Percentiles rank a stretch among this genome's conserved stretches.
phyloP scores from a whole-genome alignment of 352 stramenopile species.

The Achlya hypogyna region DNA sequence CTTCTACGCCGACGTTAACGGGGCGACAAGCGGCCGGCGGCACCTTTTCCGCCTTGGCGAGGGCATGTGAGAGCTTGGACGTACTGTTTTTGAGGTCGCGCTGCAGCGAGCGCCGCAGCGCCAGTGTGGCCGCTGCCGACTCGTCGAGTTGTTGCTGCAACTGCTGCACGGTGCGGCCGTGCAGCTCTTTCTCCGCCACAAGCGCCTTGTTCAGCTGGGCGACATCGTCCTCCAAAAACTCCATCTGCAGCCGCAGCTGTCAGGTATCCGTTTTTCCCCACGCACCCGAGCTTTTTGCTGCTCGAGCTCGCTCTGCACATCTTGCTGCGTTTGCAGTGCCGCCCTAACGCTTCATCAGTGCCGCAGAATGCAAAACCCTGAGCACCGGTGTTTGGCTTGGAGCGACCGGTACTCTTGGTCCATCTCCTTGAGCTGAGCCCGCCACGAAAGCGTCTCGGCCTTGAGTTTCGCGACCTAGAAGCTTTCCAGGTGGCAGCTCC shows the following conservation, averaged over 20 bases:
- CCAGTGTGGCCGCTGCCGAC: background rate
- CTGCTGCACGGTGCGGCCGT: background rate
- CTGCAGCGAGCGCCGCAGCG: conserved; percentile 26
- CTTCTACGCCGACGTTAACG: conserved; percentile 43
- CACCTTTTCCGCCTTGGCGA: conserved; percentile 52
- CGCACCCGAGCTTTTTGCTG: conserved; percentile 52
- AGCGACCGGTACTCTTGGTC: conserved; percentile 66
- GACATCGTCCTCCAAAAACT: conserved; percentile 64
- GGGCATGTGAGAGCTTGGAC: conserved; percentile 50
- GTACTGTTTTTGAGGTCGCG: conserved; percentile 43
- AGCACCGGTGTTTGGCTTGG: conserved; percentile 66
- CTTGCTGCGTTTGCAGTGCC: conserved; percentile 56
- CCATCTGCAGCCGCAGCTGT: conserved; percentile 29
- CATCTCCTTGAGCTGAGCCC: conserved; percentile 65
- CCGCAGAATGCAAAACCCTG: no score
- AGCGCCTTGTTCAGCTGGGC: conserved; percentile 38
- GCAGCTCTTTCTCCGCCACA: conserved; percentile 53
- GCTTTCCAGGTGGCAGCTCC: background rate
- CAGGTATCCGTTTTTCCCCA: background rate
- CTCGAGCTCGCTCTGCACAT: conserved; percentile 55
- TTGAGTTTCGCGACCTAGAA: conserved; percentile 56
- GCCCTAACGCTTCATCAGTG: no score
- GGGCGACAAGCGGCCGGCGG: background rate
- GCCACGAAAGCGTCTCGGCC: conserved; percentile 47
- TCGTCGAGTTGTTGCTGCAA: conserved; percentile 11